Conservation (phyloP, 352 stramenopile species). For the Globisporangium cystogenes region DNA sequence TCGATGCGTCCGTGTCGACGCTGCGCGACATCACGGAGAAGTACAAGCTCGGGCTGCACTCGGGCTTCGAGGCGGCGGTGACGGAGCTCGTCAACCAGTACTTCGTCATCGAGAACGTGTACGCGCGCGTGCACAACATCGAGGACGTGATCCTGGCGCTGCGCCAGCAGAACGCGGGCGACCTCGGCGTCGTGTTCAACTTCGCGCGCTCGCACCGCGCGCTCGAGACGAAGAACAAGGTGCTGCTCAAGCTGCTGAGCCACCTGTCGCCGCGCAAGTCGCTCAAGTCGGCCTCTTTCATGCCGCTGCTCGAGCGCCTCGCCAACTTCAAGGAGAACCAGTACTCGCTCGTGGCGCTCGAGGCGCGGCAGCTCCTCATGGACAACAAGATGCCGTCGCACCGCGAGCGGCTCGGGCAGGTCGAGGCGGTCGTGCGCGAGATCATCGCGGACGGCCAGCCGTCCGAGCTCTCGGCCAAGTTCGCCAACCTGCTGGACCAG, state of each 20-base stretch:
- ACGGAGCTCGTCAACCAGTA: constrained; percentile 80
- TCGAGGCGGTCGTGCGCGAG: constrained; percentile 65
- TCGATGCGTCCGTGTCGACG: constrained; percentile 56
- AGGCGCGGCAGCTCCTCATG: constrained; percentile 95
- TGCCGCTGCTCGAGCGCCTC: constrained; percentile 82
- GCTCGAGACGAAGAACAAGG: constrained; percentile 82
- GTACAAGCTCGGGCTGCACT: constrained; percentile 73
- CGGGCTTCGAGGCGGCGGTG: constrained; percentile 55
- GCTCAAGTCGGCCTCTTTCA: constrained; percentile 56
- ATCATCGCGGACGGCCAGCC: constrained; percentile 51
- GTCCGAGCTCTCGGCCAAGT: constrained; percentile 49
- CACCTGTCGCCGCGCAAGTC: constrained; percentile 56
- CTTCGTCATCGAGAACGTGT: constrained; percentile 69
- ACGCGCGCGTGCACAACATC: constrained; percentile 72
- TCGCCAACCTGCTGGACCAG: constrained; percentile 64
- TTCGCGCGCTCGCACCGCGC: constrained; percentile 91
- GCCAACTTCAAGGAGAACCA: constrained; percentile 85
- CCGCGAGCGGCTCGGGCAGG: constrained; percentile 82
- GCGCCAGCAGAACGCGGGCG: constrained; percentile 88
- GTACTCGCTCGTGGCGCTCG: constrained; percentile 92
- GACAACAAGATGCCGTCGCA: constrained; percentile 96
- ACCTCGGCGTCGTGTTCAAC: constrained; percentile 79
- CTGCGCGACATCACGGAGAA: constrained; percentile 73
- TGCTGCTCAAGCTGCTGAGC: constrained; percentile 67
- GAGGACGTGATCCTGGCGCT: constrained; percentile 82